A percentile compares a stretch with the other conserved stretches of the same genome.
phyloP scores from a whole-genome alignment of 805 yeast genomes.

The Candida sithepensis region DNA sequence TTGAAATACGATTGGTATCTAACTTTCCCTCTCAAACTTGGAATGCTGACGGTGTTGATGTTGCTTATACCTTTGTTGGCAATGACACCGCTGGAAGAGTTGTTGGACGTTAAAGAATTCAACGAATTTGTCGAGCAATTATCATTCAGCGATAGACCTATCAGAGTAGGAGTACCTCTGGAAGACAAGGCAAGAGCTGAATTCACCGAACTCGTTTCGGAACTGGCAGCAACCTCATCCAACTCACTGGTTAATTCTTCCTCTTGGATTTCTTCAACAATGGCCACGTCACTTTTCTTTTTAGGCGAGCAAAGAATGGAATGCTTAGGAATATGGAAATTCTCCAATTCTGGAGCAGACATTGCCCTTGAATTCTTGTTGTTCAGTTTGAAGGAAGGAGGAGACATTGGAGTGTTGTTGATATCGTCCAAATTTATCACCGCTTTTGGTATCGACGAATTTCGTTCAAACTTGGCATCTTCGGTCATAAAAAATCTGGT shows the following conservation, averaged over 20 bases:
- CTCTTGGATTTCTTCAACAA: conserved; percentile 28
- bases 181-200: conserved; percentile 13
- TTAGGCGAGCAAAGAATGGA: conserved; percentile 30
- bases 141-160: conserved; percentile 17
- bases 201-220: conserved; percentile 21
- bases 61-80: conserved; percentile 14
- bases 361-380: conserved; percentile 14
- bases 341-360: conserved; percentile 20
- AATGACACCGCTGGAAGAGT: conserved; percentile 7
- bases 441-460: conserved; percentile 30
- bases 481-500: conserved; percentile 31
- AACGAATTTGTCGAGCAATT: conserved; percentile 27
- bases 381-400: conserved; percentile 1
- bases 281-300: conserved; percentile 26
- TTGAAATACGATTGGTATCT: conserved; percentile 32
- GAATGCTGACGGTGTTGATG: conserved; percentile 21
- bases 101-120: conserved; percentile 21
- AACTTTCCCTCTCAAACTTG: conserved; percentile 26
- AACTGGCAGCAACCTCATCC: conserved; percentile 15
- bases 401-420: conserved; percentile 9
- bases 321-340: conserved; percentile 25
- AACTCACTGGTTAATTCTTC: conserved; percentile 17
- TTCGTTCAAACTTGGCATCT: conserved; percentile 25
- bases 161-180: conserved; percentile 16
- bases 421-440: conserved; percentile 34